A percentile compares a stretch with the other conserved stretches of the same genome.
Conservation (phyloP, 2,329 filamentous ascomycete genomes). For the Aspergillus glaucus region DNA sequence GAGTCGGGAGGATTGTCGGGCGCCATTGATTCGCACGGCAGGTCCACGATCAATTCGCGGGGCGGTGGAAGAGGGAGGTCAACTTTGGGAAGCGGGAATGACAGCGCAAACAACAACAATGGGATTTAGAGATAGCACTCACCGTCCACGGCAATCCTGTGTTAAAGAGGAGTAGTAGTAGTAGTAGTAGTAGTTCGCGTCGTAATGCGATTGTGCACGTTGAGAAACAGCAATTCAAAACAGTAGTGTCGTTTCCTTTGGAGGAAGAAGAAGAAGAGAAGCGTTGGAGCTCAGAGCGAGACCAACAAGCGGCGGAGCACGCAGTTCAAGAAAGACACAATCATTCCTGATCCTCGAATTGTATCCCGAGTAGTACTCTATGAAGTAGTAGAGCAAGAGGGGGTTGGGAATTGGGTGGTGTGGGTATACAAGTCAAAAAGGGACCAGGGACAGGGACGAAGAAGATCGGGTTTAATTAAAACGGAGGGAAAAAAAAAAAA, state of each 20-base stretch:
- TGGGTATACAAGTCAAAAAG: too few species aligned
- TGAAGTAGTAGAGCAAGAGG: constrained; percentile 4
- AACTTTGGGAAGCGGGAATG: neutral
- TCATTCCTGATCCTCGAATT: constrained; percentile 19
- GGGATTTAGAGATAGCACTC: neutral
- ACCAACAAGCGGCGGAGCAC: constrained; percentile 31
- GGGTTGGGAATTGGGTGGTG: too few species aligned
- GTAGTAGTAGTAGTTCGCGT: neutral
- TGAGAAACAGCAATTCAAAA: too few species aligned
- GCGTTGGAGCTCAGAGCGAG: constrained; percentile 25
- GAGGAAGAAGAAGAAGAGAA: constrained; percentile 4
- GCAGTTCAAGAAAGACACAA: constrained; percentile 23
- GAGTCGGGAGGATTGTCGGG: neutral
- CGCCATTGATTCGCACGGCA: neutral
- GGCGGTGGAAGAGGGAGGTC: neutral
- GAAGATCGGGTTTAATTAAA: too few species aligned
- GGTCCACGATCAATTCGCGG: neutral
- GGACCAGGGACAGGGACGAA: too few species aligned
- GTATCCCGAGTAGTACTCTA: neutral
- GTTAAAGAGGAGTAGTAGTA: neutral
- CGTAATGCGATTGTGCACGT: too few species aligned
- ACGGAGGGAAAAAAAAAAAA: too few species aligned
- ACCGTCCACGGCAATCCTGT: neutral
- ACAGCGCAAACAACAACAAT: neutral
- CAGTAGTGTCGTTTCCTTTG: neutral